Evolutionary conservation across 1,284 basidiomycete genomes (phyloP), one percentile per base, ranked within the genome.

Genomic region (Xerocomus amazonicus): DNA sequence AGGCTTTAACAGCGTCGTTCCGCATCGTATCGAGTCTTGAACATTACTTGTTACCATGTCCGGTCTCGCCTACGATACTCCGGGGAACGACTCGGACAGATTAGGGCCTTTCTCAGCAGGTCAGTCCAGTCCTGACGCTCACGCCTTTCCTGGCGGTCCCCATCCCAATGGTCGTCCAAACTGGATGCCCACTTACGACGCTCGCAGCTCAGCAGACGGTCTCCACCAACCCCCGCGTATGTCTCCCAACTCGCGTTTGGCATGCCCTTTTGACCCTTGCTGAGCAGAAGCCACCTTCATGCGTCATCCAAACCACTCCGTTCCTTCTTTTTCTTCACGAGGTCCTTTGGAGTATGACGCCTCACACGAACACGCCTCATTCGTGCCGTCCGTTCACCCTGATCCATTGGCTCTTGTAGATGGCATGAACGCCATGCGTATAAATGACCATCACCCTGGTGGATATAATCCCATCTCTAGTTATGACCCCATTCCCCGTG

Each of bases 401-500:
- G 53, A 57, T 42, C 4, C 61, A 33, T 65, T 62, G 1, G 47
- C 50, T 40, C 55, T 66, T 19, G 63, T 43, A n/a, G 58, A 63
- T 36, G 35, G 50, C 48, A 63, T 66, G 66, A 65, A 57, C 12
- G 41, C 63, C 40, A 59, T 66, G 63, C 66, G 47, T 34, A 38
- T 70, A 28, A 48, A 44, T 19, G 65, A 65, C 17, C 49, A 47
- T 23, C 51, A 43, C 23, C 51, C 63, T 33, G 66, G 53, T 26
- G 66, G 55, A 27, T 47, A 53, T 7, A 55, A 58, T 35, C 50
- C 59, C 37, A 51, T 53, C 52, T 51, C 56, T 43, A 32, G 47
- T 19, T 45, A 62, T 36, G 64, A 66, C 49, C 67, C 60, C 31
- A 54, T 66, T 33, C 65, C 56, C 40, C 66, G 66, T 34, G 58